phyloP scores from a whole-genome alignment of 306 rosid genomes.

The Citrullus mucosospermus region DNA sequence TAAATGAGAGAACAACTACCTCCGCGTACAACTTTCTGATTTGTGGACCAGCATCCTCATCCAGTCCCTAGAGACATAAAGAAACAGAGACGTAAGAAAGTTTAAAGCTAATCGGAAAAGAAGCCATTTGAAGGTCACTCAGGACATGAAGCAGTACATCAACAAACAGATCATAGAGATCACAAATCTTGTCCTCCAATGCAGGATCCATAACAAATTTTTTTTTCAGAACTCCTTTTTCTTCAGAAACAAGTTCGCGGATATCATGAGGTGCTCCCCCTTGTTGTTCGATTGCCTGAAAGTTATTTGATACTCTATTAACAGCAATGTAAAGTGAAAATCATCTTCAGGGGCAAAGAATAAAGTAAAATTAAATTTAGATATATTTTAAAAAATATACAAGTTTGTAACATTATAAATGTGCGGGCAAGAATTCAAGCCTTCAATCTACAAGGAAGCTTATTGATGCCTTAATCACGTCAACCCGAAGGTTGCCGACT shows the following conservation, averaged over 20 bases:
- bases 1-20: slow-evolving; percentile 34
- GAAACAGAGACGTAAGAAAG: slow-evolving; percentile 13
- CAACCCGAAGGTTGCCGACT: no score
- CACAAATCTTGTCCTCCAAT: slow-evolving; percentile 96
- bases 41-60: slow-evolving; percentile 88
- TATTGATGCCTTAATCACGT: neutral
- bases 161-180: slow-evolving; percentile 90
- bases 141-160: slow-evolving; percentile 44
- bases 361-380: neutral
- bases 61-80: slow-evolving; percentile 69
- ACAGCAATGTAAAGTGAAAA: neutral
- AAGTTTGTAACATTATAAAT: neutral
- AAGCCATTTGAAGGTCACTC: slow-evolving; percentile 11
- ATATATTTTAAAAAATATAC: neutral
- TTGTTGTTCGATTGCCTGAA: slow-evolving; percentile 43
- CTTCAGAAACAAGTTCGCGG: slow-evolving; percentile 57
- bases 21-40: slow-evolving; percentile 80
- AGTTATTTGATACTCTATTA: slow-evolving; percentile 16
- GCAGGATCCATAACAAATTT: slow-evolving; percentile 64
- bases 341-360: neutral
- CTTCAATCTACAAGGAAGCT: neutral
- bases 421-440: neutral
- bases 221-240: slow-evolving; percentile 38
- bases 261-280: slow-evolving; percentile 48
- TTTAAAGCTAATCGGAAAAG: slow-evolving; percentile 10